Evolutionary conservation across 1,284 basidiomycete species (phyloP), one percentile per base, ranked within the genome.

Genomic region (Trichosporon sp.): DNA sequence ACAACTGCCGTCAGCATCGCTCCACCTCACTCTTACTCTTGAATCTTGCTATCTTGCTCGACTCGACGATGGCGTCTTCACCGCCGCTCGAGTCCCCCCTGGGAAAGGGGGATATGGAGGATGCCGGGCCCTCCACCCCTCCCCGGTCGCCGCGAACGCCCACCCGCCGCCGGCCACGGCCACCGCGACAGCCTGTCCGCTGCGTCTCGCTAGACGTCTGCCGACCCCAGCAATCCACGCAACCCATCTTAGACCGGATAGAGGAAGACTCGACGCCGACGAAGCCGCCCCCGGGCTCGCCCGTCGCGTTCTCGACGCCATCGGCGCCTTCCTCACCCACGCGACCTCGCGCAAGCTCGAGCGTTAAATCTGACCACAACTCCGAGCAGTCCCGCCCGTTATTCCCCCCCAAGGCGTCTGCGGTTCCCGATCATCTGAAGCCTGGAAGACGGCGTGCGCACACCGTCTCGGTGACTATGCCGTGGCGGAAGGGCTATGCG

Each of bases 401-500:
- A 8, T 31, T 37, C 21, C 26, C 26, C 19, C 56, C 38, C 14
- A 16, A 11, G 5, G 35, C 38, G 37, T 21, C 7, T 43, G n/a
- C n/a, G 37, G 16, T 26, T 19, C 56, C 26, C 19, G 14, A 5
- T 10, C 61, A 31, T 56, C 38, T 40, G 16, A 21, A 38, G 6
- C 59, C 35, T 7, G 54, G 40, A 0, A 65, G 73, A 26, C 11
- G 46, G 16, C 67, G 73, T 12, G 65, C 73, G 26, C 71, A 74
- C 65, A 74, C 73, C 7, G 71, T 74, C n/a, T 71, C 71, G 2
- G 71, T 74, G 16, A 61, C 70, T 0, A 66, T 74, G 51, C 68
- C 65, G 37, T 65, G 63, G 16, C 48, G 63, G 43, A 48, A 8
- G 43, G 59, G 59, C 3, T 63, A 63, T 31, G 59, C 59, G 32